Evolutionary conservation across 495 filamentous ascomycete species (phyloP).

Genomic region (Penicillium soppii): DNA sequence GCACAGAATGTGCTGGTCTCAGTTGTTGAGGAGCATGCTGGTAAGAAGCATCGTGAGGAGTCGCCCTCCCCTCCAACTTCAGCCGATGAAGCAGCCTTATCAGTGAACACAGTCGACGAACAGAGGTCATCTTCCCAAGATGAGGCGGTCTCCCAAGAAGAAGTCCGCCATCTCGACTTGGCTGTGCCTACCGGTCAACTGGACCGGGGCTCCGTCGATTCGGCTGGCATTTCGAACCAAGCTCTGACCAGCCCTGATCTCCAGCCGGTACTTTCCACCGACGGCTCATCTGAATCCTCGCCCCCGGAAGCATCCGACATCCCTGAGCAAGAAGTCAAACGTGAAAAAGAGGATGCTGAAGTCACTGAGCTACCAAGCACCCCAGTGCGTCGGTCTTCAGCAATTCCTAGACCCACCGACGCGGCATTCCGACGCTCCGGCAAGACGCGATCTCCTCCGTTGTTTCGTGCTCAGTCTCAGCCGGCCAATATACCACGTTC

Average conservation of each 20-base stretch:
- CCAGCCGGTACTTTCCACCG: slow-evolving; percentile 13
- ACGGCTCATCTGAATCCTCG: background rate
- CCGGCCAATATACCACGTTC: slow-evolving; percentile 46
- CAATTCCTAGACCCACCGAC: slow-evolving; percentile 53
- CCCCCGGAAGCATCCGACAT: slow-evolving; percentile 8
- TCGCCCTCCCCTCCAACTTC: slow-evolving; percentile 7
- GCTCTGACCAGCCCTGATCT: slow-evolving; percentile 6
- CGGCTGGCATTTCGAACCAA: slow-evolving; percentile 5
- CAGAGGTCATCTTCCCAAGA: slow-evolving; percentile 23
- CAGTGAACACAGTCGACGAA: slow-evolving; percentile 12
- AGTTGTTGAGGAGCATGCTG: slow-evolving; percentile 65
- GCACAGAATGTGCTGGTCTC: slow-evolving; percentile 67
- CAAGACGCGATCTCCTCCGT: slow-evolving; percentile 58
- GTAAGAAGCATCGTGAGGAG: slow-evolving; percentile 33
- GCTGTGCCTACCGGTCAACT: slow-evolving; percentile 52
- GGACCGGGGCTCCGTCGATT: slow-evolving; percentile 17
- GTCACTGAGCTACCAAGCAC: slow-evolving; percentile 18
- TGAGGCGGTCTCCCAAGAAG: slow-evolving; percentile 40
- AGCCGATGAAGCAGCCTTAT: slow-evolving; percentile 12
- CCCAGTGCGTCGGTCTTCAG: slow-evolving; percentile 37
- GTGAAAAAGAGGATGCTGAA: background rate
- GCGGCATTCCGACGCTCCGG: slow-evolving; percentile 37
- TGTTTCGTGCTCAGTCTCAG: slow-evolving; percentile 70
- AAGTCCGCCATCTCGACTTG: slow-evolving; percentile 70
- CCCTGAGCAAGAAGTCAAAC: background rate